Evolutionary conservation across 192 early-diverging fungal genomes (phyloP), one percentile per base, ranked within the genome.

Genomic region (Linnemannia schmuckeri): DNA sequence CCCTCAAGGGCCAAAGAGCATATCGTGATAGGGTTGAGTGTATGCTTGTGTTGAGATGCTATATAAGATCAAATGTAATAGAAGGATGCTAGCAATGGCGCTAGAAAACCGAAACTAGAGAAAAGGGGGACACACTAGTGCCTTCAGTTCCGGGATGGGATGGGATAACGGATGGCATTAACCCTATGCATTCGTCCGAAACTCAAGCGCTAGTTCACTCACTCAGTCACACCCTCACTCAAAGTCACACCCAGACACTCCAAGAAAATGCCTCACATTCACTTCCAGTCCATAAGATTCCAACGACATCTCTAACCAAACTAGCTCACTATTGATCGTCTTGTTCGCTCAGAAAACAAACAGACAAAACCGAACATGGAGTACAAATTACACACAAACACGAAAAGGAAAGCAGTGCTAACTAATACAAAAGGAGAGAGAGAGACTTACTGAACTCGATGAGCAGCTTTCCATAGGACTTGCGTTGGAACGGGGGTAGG

Each of bases 391-490:
- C 3, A 33, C 38, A 52, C 3, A 33, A 78, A 55, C 9, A 35
- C 27, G 49, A 3, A 24, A n/a, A 22, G 30, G 37, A 37, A 46
- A 35, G 4, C 33, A 70, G 63, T 18, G 0, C 6, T 15, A 35
- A 30, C 7, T 7, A 44, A 55, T 4, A 38, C 40, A 70, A 35
- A 77, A 37, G 27, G 38, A 54, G 61, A 63, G 18, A 9, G 49
- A 35, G 6, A 1, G 63, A 91, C 94, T 92, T 91, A 96, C 97
- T 98, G 49, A 98, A 93, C 87, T 98, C 98, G 71, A 99, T 98
- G 38, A 99, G 87, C 68, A 97, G 81, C 73, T 95, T 92, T 6
- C 97, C 97, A 81, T 96, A 97, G 22, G 94, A 95, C 81, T 95
- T 95, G 40, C 95, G 90, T 76, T 98, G 97, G 82, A 94, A 96